A percentile compares a stretch with the other conserved stretches of the same genome.
phyloP scores from a whole-genome alignment of 2,329 filamentous ascomycete species.

The Dothistroma pini region DNA sequence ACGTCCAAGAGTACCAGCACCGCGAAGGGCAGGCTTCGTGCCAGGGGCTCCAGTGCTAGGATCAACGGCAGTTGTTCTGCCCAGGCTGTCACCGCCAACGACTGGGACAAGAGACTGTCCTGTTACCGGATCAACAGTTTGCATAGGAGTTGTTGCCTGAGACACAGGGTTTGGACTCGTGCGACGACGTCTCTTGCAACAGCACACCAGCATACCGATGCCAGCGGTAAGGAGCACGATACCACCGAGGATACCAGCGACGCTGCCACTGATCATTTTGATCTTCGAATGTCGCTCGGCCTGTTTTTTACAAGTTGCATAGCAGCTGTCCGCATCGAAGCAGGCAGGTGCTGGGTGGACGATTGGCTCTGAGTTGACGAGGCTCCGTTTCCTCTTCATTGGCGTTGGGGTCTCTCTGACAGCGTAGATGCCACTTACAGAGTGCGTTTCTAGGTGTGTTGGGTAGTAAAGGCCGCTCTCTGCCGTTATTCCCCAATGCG shows the following conservation, averaged over 20 bases:
- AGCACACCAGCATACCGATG: neutral
- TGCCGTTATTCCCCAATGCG: constrained; percentile 10
- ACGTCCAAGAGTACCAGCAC: constrained; percentile 22
- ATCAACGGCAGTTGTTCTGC: constrained; percentile 3
- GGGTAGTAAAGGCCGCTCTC: constrained; percentile 1
- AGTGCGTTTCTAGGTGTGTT: neutral
- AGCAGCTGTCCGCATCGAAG: constrained; percentile 1
- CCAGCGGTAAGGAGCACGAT: neutral
- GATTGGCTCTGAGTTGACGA: neutral
- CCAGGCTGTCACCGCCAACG: neutral
- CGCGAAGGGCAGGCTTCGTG: constrained; percentile 4
- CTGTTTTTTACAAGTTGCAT: neutral
- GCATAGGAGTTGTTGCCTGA: neutral
- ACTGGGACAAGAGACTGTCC: neutral
- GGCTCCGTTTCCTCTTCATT: neutral
- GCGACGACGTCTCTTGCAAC: neutral
- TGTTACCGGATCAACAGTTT: neutral
- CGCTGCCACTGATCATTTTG: neutral
- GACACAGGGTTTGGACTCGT: neutral
- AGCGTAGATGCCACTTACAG: neutral
- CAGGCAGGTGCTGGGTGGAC: constrained; percentile 1
- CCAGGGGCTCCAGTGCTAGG: constrained; percentile 2
- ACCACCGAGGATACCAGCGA: neutral
- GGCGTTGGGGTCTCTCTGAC: neutral
- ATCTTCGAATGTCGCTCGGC: neutral